Percentiles rank a stretch among this genome's conserved stretches.
Evolutionary conservation across 441 rosid species (phyloP).

Genomic region (Metrosideros polymorpha): DNA sequence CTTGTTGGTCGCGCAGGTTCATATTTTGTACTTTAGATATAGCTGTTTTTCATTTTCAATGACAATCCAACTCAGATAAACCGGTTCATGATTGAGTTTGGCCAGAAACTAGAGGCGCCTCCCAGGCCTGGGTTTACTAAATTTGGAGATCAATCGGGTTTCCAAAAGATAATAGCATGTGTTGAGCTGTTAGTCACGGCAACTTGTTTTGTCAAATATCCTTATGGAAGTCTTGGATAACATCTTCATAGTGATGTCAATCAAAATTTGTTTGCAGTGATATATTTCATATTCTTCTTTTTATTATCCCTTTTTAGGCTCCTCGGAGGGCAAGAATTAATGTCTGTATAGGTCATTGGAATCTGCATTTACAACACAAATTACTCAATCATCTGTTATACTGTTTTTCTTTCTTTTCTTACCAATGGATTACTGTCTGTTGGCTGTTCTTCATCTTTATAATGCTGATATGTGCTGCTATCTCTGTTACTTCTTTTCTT

Average conservation of each 20-base stretch:
- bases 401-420: background rate
- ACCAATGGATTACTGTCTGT: background rate
- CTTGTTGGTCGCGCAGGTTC: background rate
- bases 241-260: background rate
- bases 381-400: background rate
- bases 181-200: background rate
- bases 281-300: background rate
- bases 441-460: background rate
- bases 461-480: background rate
- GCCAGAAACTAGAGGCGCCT: background rate
- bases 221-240: background rate
- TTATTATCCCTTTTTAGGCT: background rate
- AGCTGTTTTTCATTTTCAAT: no score
- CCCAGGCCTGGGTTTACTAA: background rate
- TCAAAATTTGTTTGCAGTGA: background rate
- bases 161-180: background rate
- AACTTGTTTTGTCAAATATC: background rate
- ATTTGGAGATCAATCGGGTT: background rate
- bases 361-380: background rate
- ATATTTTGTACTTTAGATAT: background rate
- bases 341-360: background rate
- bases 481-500: background rate
- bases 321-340: background rate
- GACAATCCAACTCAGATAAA: background rate
- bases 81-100: background rate